A percentile compares a stretch with the other conserved stretches of the same genome.
Conservation (phyloP, 2,329 filamentous ascomycete species). For the Verticillium isaacii region DNA sequence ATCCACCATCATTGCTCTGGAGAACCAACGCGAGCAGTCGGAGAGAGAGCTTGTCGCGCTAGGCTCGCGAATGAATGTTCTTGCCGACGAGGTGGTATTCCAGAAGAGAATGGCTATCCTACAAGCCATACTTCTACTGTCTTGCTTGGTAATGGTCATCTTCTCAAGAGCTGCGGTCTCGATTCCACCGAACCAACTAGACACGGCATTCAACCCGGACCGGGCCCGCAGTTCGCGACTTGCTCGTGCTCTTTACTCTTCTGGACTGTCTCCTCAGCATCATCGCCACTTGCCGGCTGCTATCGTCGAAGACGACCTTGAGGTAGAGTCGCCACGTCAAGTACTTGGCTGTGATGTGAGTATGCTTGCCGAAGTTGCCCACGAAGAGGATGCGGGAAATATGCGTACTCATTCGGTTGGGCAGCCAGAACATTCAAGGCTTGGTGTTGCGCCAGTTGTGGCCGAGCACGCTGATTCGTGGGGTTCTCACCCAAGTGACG, state of each 20-base stretch:
- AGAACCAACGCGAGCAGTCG: conserved; percentile 80
- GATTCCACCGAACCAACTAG: conserved; percentile 16
- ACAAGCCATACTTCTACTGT: conserved; percentile 80
- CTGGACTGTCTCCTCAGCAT: background rate
- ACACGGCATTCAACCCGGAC: background rate
- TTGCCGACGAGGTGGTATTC: conserved; percentile 88
- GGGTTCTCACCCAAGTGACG: background rate
- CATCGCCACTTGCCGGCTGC: background rate
- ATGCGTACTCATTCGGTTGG: background rate
- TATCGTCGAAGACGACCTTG: background rate
- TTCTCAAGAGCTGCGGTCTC: conserved; percentile 55
- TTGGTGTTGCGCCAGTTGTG: background rate
- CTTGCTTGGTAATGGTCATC: conserved; percentile 82
- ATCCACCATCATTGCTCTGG: conserved; percentile 85
- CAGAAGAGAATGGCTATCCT: conserved; percentile 91
- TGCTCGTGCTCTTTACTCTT: background rate
- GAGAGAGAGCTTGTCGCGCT: conserved; percentile 80
- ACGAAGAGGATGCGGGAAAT: background rate
- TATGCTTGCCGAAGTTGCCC: background rate
- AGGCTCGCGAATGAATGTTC: conserved; percentile 71
- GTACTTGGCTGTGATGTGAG: background rate
- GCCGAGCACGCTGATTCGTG: background rate
- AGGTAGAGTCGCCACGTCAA: background rate
- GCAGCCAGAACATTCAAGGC: background rate
- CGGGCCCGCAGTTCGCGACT: background rate